Evolutionary conservation across 2,329 filamentous ascomycete genomes (phyloP).

Genomic region (Phyllosticta ampelicida): DNA sequence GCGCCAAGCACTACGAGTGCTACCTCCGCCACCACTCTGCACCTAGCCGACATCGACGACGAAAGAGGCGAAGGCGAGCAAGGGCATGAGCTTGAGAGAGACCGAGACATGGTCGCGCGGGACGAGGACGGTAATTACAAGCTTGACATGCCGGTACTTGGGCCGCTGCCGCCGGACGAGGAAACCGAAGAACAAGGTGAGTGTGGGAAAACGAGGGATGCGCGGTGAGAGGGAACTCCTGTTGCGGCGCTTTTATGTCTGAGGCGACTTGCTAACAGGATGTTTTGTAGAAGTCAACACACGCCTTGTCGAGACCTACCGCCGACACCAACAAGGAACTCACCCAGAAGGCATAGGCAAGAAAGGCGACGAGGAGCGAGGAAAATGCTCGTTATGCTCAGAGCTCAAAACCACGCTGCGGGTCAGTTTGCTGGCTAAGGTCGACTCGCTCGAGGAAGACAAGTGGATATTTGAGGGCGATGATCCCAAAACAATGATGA

Average conservation of each 20-base stretch:
- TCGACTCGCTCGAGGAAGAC: slow-evolving; percentile 65
- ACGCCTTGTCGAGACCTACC: slow-evolving; percentile 23
- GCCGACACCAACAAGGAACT: slow-evolving; percentile 22
- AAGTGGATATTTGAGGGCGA: slow-evolving; percentile 85
- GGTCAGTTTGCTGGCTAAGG: slow-evolving; percentile 60
- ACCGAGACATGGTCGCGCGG: slow-evolving; percentile 39
- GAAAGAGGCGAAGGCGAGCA: neutral
- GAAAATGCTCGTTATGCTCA: slow-evolving; percentile 12
- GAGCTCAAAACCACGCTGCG: slow-evolving; percentile 41
- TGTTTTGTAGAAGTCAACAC: slow-evolving; percentile 22
- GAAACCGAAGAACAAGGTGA: slow-evolving; percentile 22
- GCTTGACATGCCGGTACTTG: slow-evolving; percentile 1
- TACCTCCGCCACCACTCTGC: slow-evolving; percentile 10
- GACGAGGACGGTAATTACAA: slow-evolving; percentile 34
- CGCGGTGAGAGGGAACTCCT: neutral
- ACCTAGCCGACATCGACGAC: slow-evolving; percentile 1
- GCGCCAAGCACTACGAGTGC: slow-evolving; percentile 13
- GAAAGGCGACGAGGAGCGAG: neutral
- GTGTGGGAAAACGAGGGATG: neutral
- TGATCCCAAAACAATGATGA: slow-evolving; percentile 24
- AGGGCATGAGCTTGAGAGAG: slow-evolving; percentile 17
- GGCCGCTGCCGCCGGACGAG: slow-evolving; percentile 13
- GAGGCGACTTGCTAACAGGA: neutral
- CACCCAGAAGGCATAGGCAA: slow-evolving; percentile 14
- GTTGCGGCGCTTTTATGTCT: neutral